Percentiles rank a stretch among this genome's conserved stretches.
Evolutionary conservation across 140 eudicot genomes (phyloP).

Genomic region (Artemisia princeps): DNA sequence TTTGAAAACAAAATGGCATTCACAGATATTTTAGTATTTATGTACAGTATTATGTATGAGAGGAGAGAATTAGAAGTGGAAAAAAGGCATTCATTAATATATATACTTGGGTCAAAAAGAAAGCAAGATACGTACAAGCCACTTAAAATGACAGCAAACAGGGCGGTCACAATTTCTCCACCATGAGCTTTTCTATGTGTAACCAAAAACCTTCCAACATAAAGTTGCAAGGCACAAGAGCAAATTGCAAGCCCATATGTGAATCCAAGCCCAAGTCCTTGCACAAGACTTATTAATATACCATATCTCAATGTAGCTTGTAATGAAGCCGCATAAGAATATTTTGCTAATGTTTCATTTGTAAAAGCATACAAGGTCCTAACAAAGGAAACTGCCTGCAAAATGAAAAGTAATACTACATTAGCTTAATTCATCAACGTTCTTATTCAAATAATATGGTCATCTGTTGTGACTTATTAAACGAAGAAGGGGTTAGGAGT

Average conservation of each 20-base stretch:
- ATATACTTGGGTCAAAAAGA: background rate
- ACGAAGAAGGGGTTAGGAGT: too few species aligned
- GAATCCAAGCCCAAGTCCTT: constrained; percentile 98
- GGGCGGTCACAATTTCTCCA: constrained; percentile 82
- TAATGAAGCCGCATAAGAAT: constrained; percentile 85
- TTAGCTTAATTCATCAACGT: background rate
- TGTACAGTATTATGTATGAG: background rate
- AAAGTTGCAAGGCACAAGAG: constrained; percentile 94
- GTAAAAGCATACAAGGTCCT: constrained; percentile 85
- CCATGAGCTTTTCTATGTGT: constrained; percentile 77
- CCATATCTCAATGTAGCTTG: constrained; percentile 97
- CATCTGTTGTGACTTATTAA: too few species aligned
- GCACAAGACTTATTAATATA: constrained; percentile 89
- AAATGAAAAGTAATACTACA: constrained; percentile 13
- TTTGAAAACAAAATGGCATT: constrained; percentile 27
- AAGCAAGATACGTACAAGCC: constrained; percentile 70
- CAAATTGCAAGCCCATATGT: constrained; percentile 98
- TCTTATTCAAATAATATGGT: too few species aligned
- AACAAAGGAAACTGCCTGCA: constrained; percentile 80
- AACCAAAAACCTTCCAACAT: constrained; percentile 90
- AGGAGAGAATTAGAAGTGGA: background rate
- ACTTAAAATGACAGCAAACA: constrained; percentile 79
- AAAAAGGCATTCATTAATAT: background rate
- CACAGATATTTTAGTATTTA: constrained; percentile 12
- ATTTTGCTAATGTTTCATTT: constrained; percentile 89